phyloP scores from a whole-genome alignment of 768 basidiomycete genomes.

The Strobilomyces dryophilus region DNA sequence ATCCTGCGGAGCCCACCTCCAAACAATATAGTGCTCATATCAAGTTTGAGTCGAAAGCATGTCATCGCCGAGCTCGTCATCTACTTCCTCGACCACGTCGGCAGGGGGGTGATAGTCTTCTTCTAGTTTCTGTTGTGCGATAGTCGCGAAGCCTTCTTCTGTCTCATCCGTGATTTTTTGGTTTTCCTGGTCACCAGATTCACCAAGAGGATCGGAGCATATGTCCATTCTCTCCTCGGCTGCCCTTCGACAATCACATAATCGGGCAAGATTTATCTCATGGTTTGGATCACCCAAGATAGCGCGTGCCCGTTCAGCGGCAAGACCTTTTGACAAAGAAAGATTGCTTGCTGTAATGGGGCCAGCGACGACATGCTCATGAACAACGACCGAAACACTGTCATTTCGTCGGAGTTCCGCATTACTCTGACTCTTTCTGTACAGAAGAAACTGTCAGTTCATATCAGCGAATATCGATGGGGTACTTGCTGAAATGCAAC shows the following conservation, averaged over 20 bases:
- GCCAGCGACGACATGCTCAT: conserved; percentile 51
- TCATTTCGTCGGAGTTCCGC: conserved; percentile 42
- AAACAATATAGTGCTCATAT: conserved; percentile 1
- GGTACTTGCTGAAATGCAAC: conserved; percentile 44
- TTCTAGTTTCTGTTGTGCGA: conserved; percentile 34
- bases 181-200: conserved; percentile 18
- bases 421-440: conserved; percentile 43
- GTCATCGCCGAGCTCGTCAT: conserved; percentile 20
- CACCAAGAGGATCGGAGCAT: conserved; percentile 12
- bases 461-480: background rate
- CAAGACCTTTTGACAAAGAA: conserved; percentile 63
- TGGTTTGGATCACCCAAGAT: conserved; percentile 46
- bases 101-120: conserved; percentile 19
- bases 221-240: conserved; percentile 13
- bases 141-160: conserved; percentile 45
- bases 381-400: conserved; percentile 55
- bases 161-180: conserved; percentile 40
- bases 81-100: conserved; percentile 15
- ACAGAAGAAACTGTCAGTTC: background rate
- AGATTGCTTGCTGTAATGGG: conserved; percentile 57
- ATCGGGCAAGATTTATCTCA: conserved; percentile 38
- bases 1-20: conserved; percentile 14
- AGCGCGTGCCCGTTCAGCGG: conserved; percentile 57
- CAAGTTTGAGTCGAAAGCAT: background rate
- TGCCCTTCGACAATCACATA: conserved; percentile 40